Conservation (phyloP, 768 basidiomycete species). For the Tulasnella sp. region DNA sequence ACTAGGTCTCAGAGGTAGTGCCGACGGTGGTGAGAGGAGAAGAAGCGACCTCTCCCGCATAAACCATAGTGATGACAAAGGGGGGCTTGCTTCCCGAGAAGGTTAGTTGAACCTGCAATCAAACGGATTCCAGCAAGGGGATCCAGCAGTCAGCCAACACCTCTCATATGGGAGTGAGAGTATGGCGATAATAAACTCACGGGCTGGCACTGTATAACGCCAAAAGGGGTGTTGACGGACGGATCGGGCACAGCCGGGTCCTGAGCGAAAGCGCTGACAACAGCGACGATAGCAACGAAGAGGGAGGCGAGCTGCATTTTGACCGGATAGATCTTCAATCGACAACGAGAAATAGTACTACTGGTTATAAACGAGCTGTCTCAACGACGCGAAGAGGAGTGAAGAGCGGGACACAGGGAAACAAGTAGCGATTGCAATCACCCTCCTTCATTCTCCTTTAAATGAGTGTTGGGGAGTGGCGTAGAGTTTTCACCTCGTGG, state of each 20-base stretch:
- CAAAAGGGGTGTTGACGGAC: not conserved
- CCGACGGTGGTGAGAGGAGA: conserved; percentile 5
- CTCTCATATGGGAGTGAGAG: not conserved
- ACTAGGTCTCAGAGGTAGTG: not conserved
- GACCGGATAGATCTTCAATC: not conserved
- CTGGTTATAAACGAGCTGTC: not conserved
- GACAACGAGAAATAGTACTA: not conserved
- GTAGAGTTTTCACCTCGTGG: no score
- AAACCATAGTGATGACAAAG: conserved; percentile 11
- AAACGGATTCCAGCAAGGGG: not conserved
- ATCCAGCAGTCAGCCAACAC: not conserved
- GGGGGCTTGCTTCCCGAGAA: conserved; percentile 27
- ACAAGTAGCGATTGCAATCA: not conserved
- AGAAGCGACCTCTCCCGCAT: not conserved
- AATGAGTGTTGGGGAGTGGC: not conserved
- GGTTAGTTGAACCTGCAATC: conserved; percentile 18
- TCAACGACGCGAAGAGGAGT: not conserved
- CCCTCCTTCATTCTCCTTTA: not conserved
- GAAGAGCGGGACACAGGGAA: not conserved
- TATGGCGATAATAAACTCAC: not conserved
- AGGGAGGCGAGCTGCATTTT: conserved; percentile 14
- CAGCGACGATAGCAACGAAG: not conserved
- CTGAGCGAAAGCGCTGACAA: conserved; percentile 12
- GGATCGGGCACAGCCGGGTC: not conserved
- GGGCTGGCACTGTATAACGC: conserved; percentile 9